Evolutionary conservation across 306 rosid genomes (phyloP), one percentile per base, ranked within the genome.

Genomic region (Ceratonia siliqua): DNA sequence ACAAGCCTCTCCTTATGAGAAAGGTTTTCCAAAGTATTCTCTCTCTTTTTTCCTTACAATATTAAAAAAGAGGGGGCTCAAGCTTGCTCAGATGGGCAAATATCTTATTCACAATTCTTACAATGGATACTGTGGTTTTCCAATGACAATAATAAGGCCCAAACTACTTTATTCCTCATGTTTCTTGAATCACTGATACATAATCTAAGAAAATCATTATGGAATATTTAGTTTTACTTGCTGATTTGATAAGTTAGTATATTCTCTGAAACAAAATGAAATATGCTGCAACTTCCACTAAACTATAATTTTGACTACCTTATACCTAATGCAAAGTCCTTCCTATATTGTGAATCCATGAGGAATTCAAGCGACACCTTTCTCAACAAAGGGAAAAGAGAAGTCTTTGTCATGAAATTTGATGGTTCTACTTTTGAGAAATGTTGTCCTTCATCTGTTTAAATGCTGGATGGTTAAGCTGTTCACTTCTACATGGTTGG

Each of bases 391-490:
- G 17, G 59, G 53, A 39, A 43, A 39, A 64, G 45, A 36, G 5
- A 58, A 12, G 41, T 67, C 73, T 48, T 57, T 21, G 32, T 48
- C 55, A 36, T 41, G 22, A 66, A 62, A 21, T 28, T 39, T 35
- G 36, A 57, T 67, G 25, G 28, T 73, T 77, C 53, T 27, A 45
- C 48, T 27, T 32, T 27, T 53, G 61, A 11, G 61, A 22, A 14
- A 76, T 17, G 18, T 62, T 71, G 43, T 81, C 45, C 48, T 69
- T 68, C 55, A 50, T 30, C 27, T 13, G 57, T 25, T 41, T 49
- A 68, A 56, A 38, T 18, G 62, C 68, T 18, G 13, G 70, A 55
- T 70, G 68, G 69, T 57, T 83, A 35, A 41, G 56, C 75, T 46
- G 64, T 32, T 50, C 75, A 62, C 25, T 43, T 68, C 42, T 61